phyloP scores from a whole-genome alignment of 352 stramenopile genomes.

The Pythium vanterpoolii region DNA sequence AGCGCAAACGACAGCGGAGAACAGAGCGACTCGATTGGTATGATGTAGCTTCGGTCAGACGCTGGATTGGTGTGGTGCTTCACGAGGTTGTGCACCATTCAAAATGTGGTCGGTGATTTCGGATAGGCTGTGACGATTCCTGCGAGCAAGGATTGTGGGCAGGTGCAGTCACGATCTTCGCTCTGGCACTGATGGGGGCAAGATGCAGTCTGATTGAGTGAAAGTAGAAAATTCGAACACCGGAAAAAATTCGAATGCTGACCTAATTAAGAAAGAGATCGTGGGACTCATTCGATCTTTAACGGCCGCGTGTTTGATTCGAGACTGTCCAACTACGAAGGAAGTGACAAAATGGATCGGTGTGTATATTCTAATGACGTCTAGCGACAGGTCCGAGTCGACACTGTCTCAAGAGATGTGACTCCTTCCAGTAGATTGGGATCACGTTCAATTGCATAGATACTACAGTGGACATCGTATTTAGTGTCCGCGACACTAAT shows the following conservation, averaged over 20 bases:
- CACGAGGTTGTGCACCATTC: no score
- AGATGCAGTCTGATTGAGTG: constrained; percentile 1
- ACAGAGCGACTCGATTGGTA: background rate
- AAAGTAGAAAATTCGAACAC: background rate
- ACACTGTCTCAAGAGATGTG: no score
- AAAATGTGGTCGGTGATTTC: no score
- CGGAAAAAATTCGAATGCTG: constrained; percentile 1
- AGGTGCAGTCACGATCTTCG: background rate
- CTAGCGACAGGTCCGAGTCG: no score
- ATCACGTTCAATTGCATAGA: no score
- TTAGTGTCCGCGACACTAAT: no score
- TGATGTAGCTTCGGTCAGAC: background rate
- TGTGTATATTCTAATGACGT: no score
- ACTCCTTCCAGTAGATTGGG: no score
- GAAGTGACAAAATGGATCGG: no score
- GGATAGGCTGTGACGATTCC: background rate
- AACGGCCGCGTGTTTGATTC: background rate
- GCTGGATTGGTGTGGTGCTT: background rate
- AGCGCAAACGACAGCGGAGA: background rate
- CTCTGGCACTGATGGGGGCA: background rate
- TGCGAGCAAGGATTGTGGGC: background rate
- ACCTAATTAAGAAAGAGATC: background rate
- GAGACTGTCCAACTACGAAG: no score
- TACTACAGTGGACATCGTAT: no score
- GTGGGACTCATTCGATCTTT: background rate